These are phyloP conservation scores for Termitomyces sp. DNA, from an alignment of 768 basidiomycete genomes.

Conservation along the genomic window DNA sequence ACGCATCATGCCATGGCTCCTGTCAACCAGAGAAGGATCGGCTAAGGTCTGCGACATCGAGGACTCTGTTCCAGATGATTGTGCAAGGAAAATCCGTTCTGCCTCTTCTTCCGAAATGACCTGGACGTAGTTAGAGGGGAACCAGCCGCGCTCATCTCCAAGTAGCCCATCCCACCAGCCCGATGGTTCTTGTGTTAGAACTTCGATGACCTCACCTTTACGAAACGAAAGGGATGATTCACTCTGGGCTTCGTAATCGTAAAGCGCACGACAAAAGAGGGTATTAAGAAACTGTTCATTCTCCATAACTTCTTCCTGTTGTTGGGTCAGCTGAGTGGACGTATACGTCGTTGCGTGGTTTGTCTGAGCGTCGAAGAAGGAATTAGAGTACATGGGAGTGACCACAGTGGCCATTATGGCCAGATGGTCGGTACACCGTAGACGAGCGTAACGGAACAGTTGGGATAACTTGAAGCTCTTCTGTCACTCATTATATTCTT, in stretches of 20 bases:
- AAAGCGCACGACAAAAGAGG: slow-evolving; percentile 88
- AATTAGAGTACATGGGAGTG: slow-evolving; percentile 21
- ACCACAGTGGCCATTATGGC: slow-evolving; percentile 27
- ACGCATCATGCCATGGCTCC: slow-evolving; percentile 43
- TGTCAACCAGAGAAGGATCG: slow-evolving; percentile 36
- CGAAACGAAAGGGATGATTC: slow-evolving; percentile 84
- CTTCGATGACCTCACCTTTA: slow-evolving; percentile 88
- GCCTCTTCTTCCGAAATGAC: slow-evolving; percentile 78
- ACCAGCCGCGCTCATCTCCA: slow-evolving; percentile 89
- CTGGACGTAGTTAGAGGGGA: slow-evolving; percentile 93
- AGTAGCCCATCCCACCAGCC: slow-evolving; percentile 99
- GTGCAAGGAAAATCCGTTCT: slow-evolving; percentile 55
- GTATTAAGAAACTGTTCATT: slow-evolving; percentile 59
- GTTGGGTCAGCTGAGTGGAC: slow-evolving; percentile 15
- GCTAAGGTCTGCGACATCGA: slow-evolving; percentile 17
- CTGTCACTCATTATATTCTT: slow-evolving; percentile 7
- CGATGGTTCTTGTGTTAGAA: slow-evolving; percentile 83
- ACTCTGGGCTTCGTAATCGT: slow-evolving; percentile 88
- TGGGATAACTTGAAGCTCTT: slow-evolving; percentile 5
- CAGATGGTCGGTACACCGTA: slow-evolving; percentile 8
- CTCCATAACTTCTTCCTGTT: slow-evolving; percentile 36
- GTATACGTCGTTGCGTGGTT: slow-evolving; percentile 16
- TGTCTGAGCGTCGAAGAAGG: slow-evolving; percentile 17
- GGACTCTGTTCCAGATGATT: slow-evolving; percentile 34
- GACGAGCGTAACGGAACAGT: slow-evolving; percentile 8